A percentile compares a stretch with the other conserved stretches of the same genome.
phyloP scores from a whole-genome alignment of 2,329 filamentous ascomycete genomes.

The Chaetothyriales sp. region DNA sequence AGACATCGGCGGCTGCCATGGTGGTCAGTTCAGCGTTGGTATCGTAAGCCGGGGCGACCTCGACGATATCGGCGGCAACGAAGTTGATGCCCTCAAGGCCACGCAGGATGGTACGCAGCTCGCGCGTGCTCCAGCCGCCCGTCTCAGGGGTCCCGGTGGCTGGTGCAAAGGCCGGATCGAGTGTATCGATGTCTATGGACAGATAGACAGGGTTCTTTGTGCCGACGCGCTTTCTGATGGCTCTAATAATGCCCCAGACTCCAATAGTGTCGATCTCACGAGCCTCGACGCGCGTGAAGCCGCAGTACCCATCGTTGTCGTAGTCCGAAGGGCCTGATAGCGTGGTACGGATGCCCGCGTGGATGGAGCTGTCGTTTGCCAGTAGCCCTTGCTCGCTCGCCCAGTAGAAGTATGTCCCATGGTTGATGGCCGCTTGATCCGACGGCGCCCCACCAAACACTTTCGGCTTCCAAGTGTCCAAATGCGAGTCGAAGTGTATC shows the following conservation, averaged over 20 bases:
- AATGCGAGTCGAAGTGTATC: conserved; percentile 50
- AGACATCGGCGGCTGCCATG: conserved; percentile 41
- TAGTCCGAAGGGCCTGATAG: conserved; percentile 67
- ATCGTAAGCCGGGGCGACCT: conserved; percentile 50
- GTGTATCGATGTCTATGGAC: conserved; percentile 73
- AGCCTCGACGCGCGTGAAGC: conserved; percentile 70
- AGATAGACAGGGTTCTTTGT: conserved; percentile 63
- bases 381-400: conserved; percentile 65
- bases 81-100: conserved; percentile 45
- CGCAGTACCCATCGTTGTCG: conserved; percentile 73
- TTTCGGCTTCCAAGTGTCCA: conserved; percentile 61
- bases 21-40: conserved; percentile 46
- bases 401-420: conserved; percentile 82
- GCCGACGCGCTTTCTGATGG: conserved; percentile 62
- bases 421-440: conserved; percentile 64
- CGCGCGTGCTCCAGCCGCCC: conserved; percentile 48
- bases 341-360: conserved; percentile 75
- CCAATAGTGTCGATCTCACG: conserved; percentile 57
- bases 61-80: conserved; percentile 48
- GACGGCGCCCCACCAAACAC: conserved; percentile 74
- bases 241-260: conserved; percentile 61
- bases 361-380: conserved; percentile 71
- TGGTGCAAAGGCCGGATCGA: conserved; percentile 59
- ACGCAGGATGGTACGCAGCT: conserved; percentile 45
- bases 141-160: conserved; percentile 48